Conservation (phyloP, 345 rosid genomes). For the Citrus inodora region DNA sequence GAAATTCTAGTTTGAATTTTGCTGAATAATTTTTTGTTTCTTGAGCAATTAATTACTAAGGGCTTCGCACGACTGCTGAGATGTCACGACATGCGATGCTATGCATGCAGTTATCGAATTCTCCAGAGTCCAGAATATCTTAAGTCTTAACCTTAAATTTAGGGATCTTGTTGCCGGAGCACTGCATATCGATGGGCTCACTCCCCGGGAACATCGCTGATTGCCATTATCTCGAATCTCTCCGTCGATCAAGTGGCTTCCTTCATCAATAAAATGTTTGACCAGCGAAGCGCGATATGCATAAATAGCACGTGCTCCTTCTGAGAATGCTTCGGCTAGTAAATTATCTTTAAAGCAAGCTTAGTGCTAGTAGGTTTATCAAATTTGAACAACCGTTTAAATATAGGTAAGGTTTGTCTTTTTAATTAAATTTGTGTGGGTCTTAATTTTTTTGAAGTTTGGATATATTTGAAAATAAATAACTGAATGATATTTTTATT, state of each 20-base stretch:
- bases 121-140: not conserved
- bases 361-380: not conserved
- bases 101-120: not conserved
- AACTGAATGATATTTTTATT: no score
- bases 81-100: not conserved
- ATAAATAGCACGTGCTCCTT: not conserved
- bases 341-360: not conserved
- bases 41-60: no score
- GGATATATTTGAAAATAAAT: no score
- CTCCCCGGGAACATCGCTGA: conserved; percentile 16
- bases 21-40: not conserved
- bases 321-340: not conserved
- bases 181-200: not conserved
- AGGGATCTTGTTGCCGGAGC: conserved; percentile 16
- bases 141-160: not conserved
- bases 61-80: conserved; percentile 12
- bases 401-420: no score
- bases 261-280: not conserved
- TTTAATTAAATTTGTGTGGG: no score
- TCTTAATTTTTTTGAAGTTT: no score
- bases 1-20: not conserved
- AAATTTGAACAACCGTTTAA: not conserved
- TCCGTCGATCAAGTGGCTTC: not conserved
- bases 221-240: not conserved
- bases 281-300: not conserved